These are phyloP conservation scores for Pleurotus giganteus DNA, from an alignment of 768 basidiomycete species.

Conservation along the genomic window DNA sequence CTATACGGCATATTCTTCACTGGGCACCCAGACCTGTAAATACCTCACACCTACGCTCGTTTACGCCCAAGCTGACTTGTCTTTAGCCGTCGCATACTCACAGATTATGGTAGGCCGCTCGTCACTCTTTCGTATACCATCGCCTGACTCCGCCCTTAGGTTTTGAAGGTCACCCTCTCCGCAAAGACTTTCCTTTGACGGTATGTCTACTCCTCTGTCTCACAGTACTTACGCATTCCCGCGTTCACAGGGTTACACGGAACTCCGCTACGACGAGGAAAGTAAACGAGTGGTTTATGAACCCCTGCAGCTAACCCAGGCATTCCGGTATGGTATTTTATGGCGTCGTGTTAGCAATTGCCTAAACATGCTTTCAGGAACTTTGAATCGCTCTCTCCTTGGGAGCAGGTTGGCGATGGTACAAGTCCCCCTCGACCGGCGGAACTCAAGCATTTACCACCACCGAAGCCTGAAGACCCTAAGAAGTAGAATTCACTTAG, in stretches of 20 bases:
- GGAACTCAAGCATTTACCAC: slow-evolving; percentile 73
- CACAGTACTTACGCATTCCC: slow-evolving; percentile 8
- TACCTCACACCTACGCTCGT: slow-evolving; percentile 15
- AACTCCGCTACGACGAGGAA: slow-evolving; percentile 97
- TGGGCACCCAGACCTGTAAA: slow-evolving; percentile 93
- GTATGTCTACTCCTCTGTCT: slow-evolving; percentile 41
- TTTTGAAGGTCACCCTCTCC: slow-evolving; percentile 95
- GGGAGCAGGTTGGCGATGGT: slow-evolving; percentile 88
- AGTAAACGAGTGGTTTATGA: slow-evolving; percentile 97
- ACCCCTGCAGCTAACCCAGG: slow-evolving; percentile 95
- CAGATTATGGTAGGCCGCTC: slow-evolving; percentile 79
- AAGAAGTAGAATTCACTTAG: slow-evolving; percentile 59
- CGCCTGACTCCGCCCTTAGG: slow-evolving; percentile 39
- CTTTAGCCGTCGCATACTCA: slow-evolving; percentile 88
- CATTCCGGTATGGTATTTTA: slow-evolving; percentile 72
- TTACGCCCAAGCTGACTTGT: slow-evolving; percentile 16
- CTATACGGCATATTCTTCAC: slow-evolving; percentile 96
- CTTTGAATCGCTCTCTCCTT: slow-evolving; percentile 90
- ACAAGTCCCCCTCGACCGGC: slow-evolving; percentile 54
- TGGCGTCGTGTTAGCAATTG: not conserved
- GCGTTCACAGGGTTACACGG: slow-evolving; percentile 84
- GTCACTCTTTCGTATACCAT: not conserved
- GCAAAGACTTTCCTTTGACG: slow-evolving; percentile 98
- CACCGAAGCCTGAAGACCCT: slow-evolving; percentile 72
- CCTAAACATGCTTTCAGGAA: slow-evolving; percentile 52